phyloP scores from a whole-genome alignment of 108 stramenopile genomes.

The Skeletonema marinoi region DNA sequence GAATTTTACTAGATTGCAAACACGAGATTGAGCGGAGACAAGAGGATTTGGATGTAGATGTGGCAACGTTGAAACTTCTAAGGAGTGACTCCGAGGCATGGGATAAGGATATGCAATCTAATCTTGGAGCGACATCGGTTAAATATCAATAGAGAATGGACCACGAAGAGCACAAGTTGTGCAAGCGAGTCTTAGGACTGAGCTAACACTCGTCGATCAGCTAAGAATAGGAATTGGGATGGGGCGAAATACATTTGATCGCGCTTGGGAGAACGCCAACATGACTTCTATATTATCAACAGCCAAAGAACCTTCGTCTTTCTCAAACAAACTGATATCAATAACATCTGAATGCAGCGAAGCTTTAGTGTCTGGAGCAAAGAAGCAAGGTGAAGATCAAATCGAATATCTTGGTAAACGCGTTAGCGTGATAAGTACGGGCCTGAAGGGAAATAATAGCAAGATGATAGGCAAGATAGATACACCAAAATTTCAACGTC shows the following conservation, averaged over 20 bases:
- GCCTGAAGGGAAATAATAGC: slow-evolving; percentile 13
- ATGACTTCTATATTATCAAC: slow-evolving; percentile 1
- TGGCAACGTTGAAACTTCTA: slow-evolving; percentile 67
- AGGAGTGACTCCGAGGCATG: slow-evolving; percentile 70
- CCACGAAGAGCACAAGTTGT: slow-evolving; percentile 16
- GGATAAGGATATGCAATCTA: slow-evolving; percentile 60
- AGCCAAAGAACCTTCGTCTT: slow-evolving; percentile 23
- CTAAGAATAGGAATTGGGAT: slow-evolving; percentile 41
- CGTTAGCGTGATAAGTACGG: slow-evolving; percentile 51
- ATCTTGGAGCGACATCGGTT: slow-evolving; percentile 46
- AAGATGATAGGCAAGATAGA: slow-evolving; percentile 68
- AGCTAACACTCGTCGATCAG: slow-evolving; percentile 32
- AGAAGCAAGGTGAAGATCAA: slow-evolving; percentile 74
- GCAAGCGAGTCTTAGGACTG: slow-evolving; percentile 10
- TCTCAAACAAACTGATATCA: slow-evolving; percentile 30
- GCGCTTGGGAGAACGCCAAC: slow-evolving; percentile 57
- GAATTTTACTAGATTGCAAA: slow-evolving; percentile 62
- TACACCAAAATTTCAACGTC: slow-evolving; percentile 44
- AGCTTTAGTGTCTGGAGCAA: slow-evolving; percentile 32
- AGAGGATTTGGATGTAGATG: slow-evolving; percentile 64
- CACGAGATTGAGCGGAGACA: slow-evolving; percentile 44
- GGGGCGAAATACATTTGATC: slow-evolving; percentile 46
- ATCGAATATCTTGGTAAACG: slow-evolving; percentile 80
- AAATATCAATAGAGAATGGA: slow-evolving; percentile 34
- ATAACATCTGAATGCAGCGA: slow-evolving; percentile 43